These are phyloP conservation scores for Diplodia sapinea DNA, from an alignment of 2,329 filamentous ascomycete species.

Conservation along the genomic window DNA sequence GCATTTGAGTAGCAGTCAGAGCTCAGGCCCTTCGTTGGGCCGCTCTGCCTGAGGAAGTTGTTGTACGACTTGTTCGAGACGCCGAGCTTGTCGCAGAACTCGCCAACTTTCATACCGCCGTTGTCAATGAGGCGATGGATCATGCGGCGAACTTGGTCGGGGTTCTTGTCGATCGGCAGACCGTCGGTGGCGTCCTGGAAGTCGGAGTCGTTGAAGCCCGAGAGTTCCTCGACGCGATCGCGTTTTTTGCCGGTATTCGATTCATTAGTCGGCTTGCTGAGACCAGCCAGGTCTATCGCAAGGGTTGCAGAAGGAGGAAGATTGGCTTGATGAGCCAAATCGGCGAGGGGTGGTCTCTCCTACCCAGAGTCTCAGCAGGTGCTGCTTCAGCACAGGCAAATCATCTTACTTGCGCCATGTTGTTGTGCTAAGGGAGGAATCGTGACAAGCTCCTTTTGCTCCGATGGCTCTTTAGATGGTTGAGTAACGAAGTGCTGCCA, in stretches of 20 bases:
- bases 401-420: not conserved
- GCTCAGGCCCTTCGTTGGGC: constrained; percentile 45
- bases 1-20: constrained; percentile 41
- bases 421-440: not conserved
- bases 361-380: not conserved
- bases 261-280: not conserved
- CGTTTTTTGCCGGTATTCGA: constrained; percentile 3
- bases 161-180: constrained; percentile 16
- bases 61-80: constrained; percentile 46
- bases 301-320: not conserved
- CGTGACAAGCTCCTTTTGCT: not conserved
- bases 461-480: not conserved
- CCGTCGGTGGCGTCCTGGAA: not conserved
- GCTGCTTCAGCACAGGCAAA: not conserved
- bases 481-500: not conserved
- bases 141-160: constrained; percentile 49
- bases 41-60: constrained; percentile 59
- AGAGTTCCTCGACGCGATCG: not conserved
- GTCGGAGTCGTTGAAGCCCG: constrained; percentile 5
- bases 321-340: not conserved
- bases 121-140: constrained; percentile 52
- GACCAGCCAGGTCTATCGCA: too few species aligned
- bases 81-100: constrained; percentile 51
- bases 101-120: constrained; percentile 53
- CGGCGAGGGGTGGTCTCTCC: not conserved